Evolutionary conservation across 2,329 filamentous ascomycete genomes (phyloP), one percentile per base, ranked within the genome.

Genomic region (Cordyceps farinosa): DNA sequence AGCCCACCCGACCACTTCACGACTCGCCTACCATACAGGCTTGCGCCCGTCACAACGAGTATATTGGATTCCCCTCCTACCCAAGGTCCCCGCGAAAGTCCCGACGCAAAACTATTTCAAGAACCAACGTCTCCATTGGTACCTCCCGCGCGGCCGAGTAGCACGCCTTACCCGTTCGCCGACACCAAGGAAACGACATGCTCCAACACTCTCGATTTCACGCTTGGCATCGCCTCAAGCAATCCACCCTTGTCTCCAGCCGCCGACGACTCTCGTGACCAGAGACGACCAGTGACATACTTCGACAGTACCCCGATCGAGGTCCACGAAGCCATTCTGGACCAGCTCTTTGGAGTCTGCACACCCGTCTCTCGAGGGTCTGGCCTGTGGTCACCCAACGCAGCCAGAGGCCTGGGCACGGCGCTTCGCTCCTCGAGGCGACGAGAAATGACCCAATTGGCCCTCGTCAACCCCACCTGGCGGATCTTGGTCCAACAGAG

Each of bases 271-370:
- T 10, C 50, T 30, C 40, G 3, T 29, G 2, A 30, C 17, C n/a
- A n/a, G 22, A 42, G 67, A 52, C 67, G 64, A 2, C 69, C 69
- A 15, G 66, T 70, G 11, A 71, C 65, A 6, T 78, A 79, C 59
- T 74, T 85, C 55, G 76, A 79, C 51, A 74, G 84, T 66, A 77
- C 91, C 1, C 89, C 89, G 1, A 81, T 84, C 62, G 89, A 91
- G 72, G 89, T 92, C 13, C 88, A 90, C 70, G 88, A 90, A 69
- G 84, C 84, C 62, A 87, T 91, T 61, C 77, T 91, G 15, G 89
- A 91, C 71, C 84, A 90, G 67, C 76, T 91, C 2, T 90, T 91
- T 69, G 89, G 88, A 3, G 87, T 88, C 64, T 83, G 30, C n/a
- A 30, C 50, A 4, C 42, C 87, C 53, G 83, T 87, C 47, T 87